phyloP scores from a whole-genome alignment of 2,329 filamentous ascomycete genomes.

The Coniella vitis region DNA sequence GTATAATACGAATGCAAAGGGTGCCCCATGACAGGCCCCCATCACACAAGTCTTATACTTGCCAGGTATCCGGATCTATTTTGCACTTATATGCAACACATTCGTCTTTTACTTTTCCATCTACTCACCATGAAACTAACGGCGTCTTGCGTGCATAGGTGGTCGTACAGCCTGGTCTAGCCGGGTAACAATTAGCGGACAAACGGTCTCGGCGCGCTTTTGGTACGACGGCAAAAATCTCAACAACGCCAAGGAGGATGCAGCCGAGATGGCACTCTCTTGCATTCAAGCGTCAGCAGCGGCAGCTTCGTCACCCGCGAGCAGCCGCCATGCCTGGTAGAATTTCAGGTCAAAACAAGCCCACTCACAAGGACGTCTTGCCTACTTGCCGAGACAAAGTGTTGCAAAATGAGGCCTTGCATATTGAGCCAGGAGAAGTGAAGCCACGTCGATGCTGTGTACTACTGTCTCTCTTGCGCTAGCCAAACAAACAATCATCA shows the following conservation, averaged over 20 bases:
- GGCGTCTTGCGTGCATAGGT: constrained; percentile 41
- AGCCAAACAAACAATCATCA: too few relatives aligned
- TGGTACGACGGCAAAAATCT: constrained; percentile 90
- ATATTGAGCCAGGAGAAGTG: too few relatives aligned
- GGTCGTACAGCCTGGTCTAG: constrained; percentile 89
- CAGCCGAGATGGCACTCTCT: constrained; percentile 72
- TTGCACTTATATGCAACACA: too few relatives aligned
- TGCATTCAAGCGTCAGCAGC: constrained; percentile 35
- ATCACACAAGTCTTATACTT: not conserved
- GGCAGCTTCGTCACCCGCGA: constrained; percentile 30
- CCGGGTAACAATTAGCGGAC: constrained; percentile 64
- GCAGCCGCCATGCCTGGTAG: constrained; percentile 31
- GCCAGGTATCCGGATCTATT: too few relatives aligned
- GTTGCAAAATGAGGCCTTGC: too few relatives aligned
- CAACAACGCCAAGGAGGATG: constrained; percentile 84
- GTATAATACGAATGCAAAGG: too few relatives aligned
- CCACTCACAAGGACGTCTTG: not conserved
- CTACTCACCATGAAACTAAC: constrained; percentile 1
- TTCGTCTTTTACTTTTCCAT: not conserved
- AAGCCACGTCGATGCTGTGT: too few relatives aligned
- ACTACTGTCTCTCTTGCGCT: too few relatives aligned
- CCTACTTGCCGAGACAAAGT: not conserved
- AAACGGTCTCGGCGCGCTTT: constrained; percentile 64
- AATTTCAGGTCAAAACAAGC: not conserved
- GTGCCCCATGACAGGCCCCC: not conserved